A percentile compares a stretch with the other conserved stretches of the same genome.
Evolutionary conservation across 768 basidiomycete species (phyloP).

Genomic region (Auricularia cornea): DNA sequence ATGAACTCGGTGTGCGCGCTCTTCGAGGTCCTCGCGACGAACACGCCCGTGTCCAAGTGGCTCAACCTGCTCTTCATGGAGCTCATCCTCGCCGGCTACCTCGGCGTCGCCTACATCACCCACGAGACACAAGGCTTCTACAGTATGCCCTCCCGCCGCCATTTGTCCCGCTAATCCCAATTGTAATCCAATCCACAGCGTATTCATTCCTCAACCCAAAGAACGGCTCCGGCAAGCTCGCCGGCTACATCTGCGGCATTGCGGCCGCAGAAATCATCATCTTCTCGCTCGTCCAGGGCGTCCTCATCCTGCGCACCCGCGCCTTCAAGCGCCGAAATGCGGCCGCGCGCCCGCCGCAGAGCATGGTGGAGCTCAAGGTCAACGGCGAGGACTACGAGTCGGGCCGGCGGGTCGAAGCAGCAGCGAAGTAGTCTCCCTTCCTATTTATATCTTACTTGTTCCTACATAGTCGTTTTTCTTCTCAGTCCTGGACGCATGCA

Average conservation of each 20-base stretch:
- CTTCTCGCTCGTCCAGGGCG: slow-evolving; percentile 40
- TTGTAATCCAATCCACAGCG: slow-evolving; percentile 29
- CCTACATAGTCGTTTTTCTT: too few species aligned
- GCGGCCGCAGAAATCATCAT: slow-evolving; percentile 40
- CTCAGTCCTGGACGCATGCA: too few species aligned
- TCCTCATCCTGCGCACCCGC: slow-evolving; percentile 32
- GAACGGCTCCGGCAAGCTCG: slow-evolving; percentile 35
- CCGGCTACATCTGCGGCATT: slow-evolving; percentile 58
- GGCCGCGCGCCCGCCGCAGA: not conserved
- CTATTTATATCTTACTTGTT: too few species aligned
- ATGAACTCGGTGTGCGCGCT: slow-evolving; percentile 51
- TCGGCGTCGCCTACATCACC: slow-evolving; percentile 64
- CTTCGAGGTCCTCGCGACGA: slow-evolving; percentile 50
- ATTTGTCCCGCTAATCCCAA: not conserved
- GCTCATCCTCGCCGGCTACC: slow-evolving; percentile 44
- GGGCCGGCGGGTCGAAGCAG: too few species aligned
- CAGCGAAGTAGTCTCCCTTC: too few species aligned
- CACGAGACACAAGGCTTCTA: slow-evolving; percentile 54
- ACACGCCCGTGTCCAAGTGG: slow-evolving; percentile 47
- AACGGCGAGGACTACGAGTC: not conserved
- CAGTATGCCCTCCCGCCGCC: slow-evolving; percentile 32
- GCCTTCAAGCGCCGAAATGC: slow-evolving; percentile 11
- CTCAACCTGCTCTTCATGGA: slow-evolving; percentile 37
- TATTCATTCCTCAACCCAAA: slow-evolving; percentile 58
- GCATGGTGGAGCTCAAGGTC: not conserved